phyloP scores from a whole-genome alignment of 805 yeast genomes.

The Barnettozyma salicaria region DNA sequence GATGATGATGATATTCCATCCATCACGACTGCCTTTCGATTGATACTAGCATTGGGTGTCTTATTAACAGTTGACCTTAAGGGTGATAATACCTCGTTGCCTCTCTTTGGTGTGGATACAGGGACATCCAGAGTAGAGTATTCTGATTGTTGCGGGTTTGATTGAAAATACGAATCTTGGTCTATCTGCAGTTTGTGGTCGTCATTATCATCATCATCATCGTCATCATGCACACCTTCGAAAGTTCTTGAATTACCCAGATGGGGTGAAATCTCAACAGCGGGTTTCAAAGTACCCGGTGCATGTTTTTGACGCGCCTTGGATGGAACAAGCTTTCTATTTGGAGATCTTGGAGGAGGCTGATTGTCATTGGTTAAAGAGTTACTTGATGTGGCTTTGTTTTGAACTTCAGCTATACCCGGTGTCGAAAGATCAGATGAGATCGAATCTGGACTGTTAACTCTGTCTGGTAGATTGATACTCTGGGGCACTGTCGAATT shows the following conservation, averaged over 20 bases:
- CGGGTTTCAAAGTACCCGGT: slow-evolving; percentile 15
- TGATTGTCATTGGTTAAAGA: background rate
- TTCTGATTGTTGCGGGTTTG: too few species aligned
- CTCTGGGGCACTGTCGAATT: slow-evolving; percentile 2
- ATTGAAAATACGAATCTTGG: too few species aligned
- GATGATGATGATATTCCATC: slow-evolving; percentile 22
- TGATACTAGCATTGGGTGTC: slow-evolving; percentile 20
- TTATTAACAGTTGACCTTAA: slow-evolving; percentile 11
- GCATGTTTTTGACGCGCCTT: slow-evolving; percentile 1
- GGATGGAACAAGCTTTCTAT: slow-evolving; percentile 14
- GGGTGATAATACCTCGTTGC: slow-evolving; percentile 16
- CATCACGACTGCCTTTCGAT: slow-evolving; percentile 24
- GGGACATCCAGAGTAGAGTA: too few species aligned
- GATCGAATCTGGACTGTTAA: slow-evolving; percentile 15
- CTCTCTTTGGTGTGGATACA: slow-evolving; percentile 5
- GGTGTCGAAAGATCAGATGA: slow-evolving; percentile 19
- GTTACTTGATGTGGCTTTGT: slow-evolving; percentile 11
- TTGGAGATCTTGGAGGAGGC: slow-evolving; percentile 24
- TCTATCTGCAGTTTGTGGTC: background rate
- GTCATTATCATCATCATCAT: slow-evolving; percentile 4
- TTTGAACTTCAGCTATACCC: slow-evolving; percentile 8
- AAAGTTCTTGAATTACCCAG: background rate
- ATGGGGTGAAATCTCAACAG: slow-evolving; percentile 17
- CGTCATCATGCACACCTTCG: background rate
- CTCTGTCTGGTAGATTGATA: slow-evolving; percentile 13